Percentiles rank a stretch among this genome's conserved stretches.
Evolutionary conservation across 441 rosid genomes (phyloP).

Genomic region (Croton laevigatus): DNA sequence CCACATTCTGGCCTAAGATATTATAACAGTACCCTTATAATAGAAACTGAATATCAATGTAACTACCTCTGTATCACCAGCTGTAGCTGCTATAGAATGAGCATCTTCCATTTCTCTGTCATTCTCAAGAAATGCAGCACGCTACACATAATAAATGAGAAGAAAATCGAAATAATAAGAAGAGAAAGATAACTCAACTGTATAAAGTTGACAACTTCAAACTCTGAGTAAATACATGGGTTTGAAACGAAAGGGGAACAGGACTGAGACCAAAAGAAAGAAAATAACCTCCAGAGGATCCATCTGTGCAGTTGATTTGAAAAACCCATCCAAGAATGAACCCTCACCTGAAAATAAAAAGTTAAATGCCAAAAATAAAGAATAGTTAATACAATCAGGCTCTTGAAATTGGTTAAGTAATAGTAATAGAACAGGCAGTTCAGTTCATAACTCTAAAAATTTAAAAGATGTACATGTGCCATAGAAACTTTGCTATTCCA

Average conservation of each 20-base stretch:
- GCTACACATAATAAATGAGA: constrained; percentile 33
- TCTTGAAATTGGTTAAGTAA: background rate
- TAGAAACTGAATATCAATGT: background rate
- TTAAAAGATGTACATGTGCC: background rate
- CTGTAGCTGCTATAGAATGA: constrained; percentile 77
- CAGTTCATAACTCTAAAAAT: background rate
- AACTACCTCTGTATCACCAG: constrained; percentile 78
- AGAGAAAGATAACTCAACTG: background rate
- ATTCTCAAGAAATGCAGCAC: constrained; percentile 73
- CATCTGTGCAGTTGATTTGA: constrained; percentile 71
- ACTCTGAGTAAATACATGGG: background rate
- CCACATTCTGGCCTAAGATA: background rate
- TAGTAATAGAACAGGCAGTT: background rate
- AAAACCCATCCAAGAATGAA: constrained; percentile 77
- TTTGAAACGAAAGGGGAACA: background rate
- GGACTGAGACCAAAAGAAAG: background rate
- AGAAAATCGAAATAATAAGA: constrained; percentile 2
- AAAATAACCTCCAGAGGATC: constrained; percentile 62
- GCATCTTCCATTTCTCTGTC: constrained; percentile 83
- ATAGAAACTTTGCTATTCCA: background rate
- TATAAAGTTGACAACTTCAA: background rate
- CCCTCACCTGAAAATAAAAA: constrained; percentile 55
- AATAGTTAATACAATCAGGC: background rate
- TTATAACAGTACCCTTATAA: background rate
- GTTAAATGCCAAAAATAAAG: constrained; percentile 8